These are phyloP conservation scores for Kokia cookei DNA, from an alignment of 441 rosid genomes.

Conservation along the genomic window DNA sequence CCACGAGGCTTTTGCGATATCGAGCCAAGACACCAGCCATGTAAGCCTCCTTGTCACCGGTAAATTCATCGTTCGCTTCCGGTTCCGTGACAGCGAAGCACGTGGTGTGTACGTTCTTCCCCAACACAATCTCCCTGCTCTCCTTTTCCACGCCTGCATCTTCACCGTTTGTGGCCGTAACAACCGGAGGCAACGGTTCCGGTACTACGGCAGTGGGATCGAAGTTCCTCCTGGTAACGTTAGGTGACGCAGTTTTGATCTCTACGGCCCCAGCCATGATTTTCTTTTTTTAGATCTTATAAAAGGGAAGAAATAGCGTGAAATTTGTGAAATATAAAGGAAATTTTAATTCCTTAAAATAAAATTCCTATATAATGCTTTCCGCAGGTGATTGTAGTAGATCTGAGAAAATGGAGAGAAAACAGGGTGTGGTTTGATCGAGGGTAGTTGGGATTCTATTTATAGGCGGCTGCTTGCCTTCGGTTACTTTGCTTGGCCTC, in stretches of 20 bases:
- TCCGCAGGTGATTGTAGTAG: neutral
- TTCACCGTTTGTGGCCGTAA: conserved; percentile 4
- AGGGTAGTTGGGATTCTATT: no score
- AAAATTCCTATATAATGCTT: neutral
- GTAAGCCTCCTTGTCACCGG: conserved; percentile 86
- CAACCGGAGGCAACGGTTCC: conserved; percentile 47
- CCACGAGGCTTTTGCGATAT: conserved; percentile 62
- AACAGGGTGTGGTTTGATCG: no score
- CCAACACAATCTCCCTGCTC: conserved; percentile 53
- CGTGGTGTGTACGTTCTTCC: conserved; percentile 69
- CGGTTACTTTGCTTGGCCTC: no score
- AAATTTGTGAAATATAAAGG: neutral
- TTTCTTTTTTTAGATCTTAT: neutral
- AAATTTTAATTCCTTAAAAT: neutral
- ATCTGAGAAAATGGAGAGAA: neutral
- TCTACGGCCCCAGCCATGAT: conserved; percentile 26
- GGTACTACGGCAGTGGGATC: conserved; percentile 37
- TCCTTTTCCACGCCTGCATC: conserved; percentile 13
- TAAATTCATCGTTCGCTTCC: conserved; percentile 67
- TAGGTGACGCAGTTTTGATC: neutral
- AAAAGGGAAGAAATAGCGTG: neutral
- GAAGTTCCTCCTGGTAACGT: conserved; percentile 15
- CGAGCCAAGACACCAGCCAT: conserved; percentile 92
- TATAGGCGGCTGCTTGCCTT: no score
- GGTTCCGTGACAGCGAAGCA: conserved; percentile 83